These are phyloP conservation scores for Phytophthora pistaciae DNA, from an alignment of 352 stramenopile species.

Conservation along the genomic window DNA sequence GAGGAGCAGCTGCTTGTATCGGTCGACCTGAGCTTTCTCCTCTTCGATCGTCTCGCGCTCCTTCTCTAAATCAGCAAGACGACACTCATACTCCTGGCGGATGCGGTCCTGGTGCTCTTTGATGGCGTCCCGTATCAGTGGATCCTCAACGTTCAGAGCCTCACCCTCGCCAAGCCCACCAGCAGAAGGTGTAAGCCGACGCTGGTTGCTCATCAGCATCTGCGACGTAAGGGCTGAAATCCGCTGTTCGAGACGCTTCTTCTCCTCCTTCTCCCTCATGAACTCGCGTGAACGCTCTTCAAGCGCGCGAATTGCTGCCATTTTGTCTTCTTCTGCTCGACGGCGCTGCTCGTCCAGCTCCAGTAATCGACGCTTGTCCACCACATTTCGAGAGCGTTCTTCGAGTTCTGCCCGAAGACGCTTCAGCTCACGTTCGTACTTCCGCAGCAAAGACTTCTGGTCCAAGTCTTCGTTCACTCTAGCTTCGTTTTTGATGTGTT, in stretches of 20 bases:
- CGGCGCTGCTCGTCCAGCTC: conserved; percentile 91
- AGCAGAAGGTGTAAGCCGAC: conserved; percentile 29
- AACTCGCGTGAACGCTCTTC: conserved; percentile 94
- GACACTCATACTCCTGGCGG: conserved; percentile 92
- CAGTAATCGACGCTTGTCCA: conserved; percentile 93
- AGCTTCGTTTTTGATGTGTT: conserved; percentile 94
- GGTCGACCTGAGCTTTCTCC: conserved; percentile 95
- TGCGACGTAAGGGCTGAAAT: conserved; percentile 94
- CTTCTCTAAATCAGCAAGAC: conserved; percentile 93
- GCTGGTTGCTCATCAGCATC: conserved; percentile 91
- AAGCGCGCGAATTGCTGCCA: conserved; percentile 93
- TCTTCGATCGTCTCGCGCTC: conserved; percentile 95
- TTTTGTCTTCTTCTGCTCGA: conserved; percentile 95
- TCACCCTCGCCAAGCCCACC: conserved; percentile 34
- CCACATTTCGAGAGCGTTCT: conserved; percentile 93
- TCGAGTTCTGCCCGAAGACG: conserved; percentile 93
- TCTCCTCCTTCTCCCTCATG: conserved; percentile 96
- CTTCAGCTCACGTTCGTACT: conserved; percentile 96
- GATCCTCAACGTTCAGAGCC: conserved; percentile 73
- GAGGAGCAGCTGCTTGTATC: conserved; percentile 97
- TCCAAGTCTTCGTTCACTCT: conserved; percentile 94
- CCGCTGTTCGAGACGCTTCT: conserved; percentile 94
- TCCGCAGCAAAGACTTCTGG: conserved; percentile 93
- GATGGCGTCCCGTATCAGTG: conserved; percentile 81
- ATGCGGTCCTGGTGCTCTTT: conserved; percentile 93